Base-by-base conservation (phyloP, 2,329 filamentous ascomycete species). In the Cordyceps militaris region DNA sequence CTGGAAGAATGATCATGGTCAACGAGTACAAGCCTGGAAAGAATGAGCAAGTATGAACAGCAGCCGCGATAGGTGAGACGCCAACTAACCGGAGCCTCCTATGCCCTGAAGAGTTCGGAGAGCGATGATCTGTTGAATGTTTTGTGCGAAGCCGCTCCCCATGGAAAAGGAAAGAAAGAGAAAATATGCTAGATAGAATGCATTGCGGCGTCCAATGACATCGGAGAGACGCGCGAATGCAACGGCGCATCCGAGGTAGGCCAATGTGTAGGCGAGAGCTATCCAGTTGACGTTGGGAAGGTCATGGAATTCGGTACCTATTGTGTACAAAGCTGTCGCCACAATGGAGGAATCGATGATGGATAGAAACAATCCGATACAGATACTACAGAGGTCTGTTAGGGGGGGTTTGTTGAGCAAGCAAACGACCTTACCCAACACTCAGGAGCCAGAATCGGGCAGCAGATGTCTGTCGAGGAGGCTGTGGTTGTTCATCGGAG, bases 271-370 rank as follows among this genome's bases (percentile, higher is more conserved):
- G 7, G 79, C 71, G 38, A 85, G 70, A 0, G 79, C 79, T 0
- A 83, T 74, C 79, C 79, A 82, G 63, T 80, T 82, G 55, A 81
- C 73, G 3, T 63, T 64, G 11, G 71, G 67, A 3, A 79, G 62
- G 14, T 73, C 71, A 11, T 73, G 57, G 48, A 85, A 80, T 4
- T 85, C 79, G 16, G 64, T 65, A 1, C 77, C 78, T 48, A 85
- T 84, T n/a, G 72, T 73, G 63, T 79, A 79, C 10, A 85, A 67
- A 46, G 79, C 79, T 13, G 82, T 84, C 1, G 82, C 80, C 1
- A 85, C 78, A 38, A 85, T 84, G 3, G 81, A 81, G 1, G 78
- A 77, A 65, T 85, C 82, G n/a, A 84, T 66, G 63, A 83, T 76
- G 28, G 82, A 79, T 49, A 85, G 73, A 55, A 83, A 81, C 1